Evolutionary conservation across 306 rosid genomes (phyloP).

Genomic region (Cicer chorassanicum): DNA sequence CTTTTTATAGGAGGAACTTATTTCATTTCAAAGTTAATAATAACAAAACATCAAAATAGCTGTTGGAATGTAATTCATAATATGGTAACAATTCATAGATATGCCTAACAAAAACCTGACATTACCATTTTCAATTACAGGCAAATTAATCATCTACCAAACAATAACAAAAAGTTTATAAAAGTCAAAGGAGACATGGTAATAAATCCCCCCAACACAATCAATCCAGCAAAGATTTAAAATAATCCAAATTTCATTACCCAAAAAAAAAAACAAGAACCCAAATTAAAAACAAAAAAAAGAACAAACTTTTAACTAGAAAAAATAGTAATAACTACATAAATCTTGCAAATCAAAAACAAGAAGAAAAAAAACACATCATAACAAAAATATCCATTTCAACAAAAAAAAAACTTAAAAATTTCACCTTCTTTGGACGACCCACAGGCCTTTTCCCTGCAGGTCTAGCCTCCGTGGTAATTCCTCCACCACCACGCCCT

Average conservation of each 20-base stretch:
- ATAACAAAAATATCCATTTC: background rate
- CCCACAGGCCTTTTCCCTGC: conserved; percentile 71
- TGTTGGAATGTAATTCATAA: no score
- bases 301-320: background rate
- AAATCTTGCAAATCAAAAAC: background rate
- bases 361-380: background rate
- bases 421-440: conserved; percentile 78
- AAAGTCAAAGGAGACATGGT: conserved; percentile 5
- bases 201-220: background rate
- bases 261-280: background rate
- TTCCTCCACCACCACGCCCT: conserved; percentile 14
- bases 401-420: background rate
- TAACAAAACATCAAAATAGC: no score
- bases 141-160: background rate
- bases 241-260: background rate
- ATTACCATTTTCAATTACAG: no score
- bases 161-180: background rate
- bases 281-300: background rate
- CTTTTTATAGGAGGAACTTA: no score
- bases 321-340: background rate
- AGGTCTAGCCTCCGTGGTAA: conserved; percentile 17
- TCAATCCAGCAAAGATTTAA: background rate
- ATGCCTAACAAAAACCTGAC: no score
- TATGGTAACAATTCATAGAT: no score
- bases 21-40: no score